Evolutionary conservation across 495 filamentous ascomycete species (phyloP).

Genomic region (Chaetomium fimeti): DNA sequence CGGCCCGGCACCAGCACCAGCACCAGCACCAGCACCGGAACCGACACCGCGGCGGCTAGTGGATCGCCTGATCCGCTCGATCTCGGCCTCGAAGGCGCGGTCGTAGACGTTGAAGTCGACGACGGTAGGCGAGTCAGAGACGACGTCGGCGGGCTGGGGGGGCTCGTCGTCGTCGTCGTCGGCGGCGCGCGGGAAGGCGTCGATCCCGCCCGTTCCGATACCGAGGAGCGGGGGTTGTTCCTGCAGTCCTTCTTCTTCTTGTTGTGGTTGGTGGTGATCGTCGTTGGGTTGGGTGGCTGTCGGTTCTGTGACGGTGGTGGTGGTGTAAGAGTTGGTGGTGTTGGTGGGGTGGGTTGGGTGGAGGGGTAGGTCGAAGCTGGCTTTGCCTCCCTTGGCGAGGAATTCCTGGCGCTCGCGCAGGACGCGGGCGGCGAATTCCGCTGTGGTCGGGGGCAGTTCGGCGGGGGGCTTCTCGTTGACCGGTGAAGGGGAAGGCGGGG

Average conservation of each 20-base stretch:
- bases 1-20: background rate
- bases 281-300: background rate
- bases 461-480: background rate
- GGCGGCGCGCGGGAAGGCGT: constrained; percentile 32
- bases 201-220: constrained; percentile 62
- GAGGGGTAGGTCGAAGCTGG: constrained; percentile 45
- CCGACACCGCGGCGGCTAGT: constrained; percentile 19
- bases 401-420: constrained; percentile 40
- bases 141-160: constrained; percentile 38
- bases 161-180: background rate
- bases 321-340: background rate
- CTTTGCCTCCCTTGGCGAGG: constrained; percentile 31
- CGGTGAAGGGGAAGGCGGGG: constrained; percentile 31
- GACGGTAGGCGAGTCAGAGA: constrained; percentile 78
- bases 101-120: constrained; percentile 86
- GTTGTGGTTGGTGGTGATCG: background rate
- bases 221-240: constrained; percentile 61
- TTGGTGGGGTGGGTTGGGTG: background rate
- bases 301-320: background rate
- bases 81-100: constrained; percentile 76
- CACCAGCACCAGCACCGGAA: background rate
- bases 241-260: too few species aligned
- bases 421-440: constrained; percentile 43
- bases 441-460: constrained; percentile 39
- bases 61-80: constrained; percentile 62